Conservation (phyloP, 1,284 basidiomycete genomes). For the Ceratobasidium sp. region DNA sequence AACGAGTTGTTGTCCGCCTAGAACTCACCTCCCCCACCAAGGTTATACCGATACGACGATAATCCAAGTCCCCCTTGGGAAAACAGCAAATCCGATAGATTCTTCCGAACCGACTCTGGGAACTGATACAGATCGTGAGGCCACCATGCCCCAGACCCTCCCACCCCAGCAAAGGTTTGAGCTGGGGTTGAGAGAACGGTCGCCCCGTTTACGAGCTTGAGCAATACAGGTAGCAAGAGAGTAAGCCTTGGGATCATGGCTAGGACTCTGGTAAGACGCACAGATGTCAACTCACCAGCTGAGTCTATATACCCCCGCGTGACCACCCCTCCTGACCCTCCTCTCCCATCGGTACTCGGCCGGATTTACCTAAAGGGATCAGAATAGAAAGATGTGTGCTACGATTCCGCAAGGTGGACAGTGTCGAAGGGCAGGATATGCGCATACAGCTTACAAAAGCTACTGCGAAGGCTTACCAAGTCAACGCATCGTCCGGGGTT, state of each 20-base stretch:
- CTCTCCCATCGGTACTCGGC: slow-evolving; percentile 2
- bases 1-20: slow-evolving; percentile 47
- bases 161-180: slow-evolving; percentile 54
- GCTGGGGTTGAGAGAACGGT: slow-evolving; percentile 47
- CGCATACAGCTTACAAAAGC: slow-evolving; percentile 42
- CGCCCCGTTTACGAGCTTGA: slow-evolving; percentile 5
- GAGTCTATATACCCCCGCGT: slow-evolving; percentile 8
- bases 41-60: slow-evolving; percentile 60
- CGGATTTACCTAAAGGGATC: slow-evolving; percentile 25
- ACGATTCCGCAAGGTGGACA: slow-evolving; percentile 3
- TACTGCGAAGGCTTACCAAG: slow-evolving; percentile 15
- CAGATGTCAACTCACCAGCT: neutral
- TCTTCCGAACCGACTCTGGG: slow-evolving; percentile 57
- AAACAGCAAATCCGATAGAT: slow-evolving; percentile 59
- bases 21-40: slow-evolving; percentile 60
- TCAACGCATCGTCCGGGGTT: neutral
- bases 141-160: slow-evolving; percentile 62
- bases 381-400: slow-evolving; percentile 1
- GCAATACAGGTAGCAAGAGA: neutral
- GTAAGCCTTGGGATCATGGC: neutral
- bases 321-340: neutral
- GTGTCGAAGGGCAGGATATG: slow-evolving; percentile 3
- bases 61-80: slow-evolving; percentile 58
- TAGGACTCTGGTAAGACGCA: neutral
- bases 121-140: slow-evolving; percentile 59